Evolutionary conservation across 768 basidiomycete genomes (phyloP).

Genomic region (Coprinopsis sp.): DNA sequence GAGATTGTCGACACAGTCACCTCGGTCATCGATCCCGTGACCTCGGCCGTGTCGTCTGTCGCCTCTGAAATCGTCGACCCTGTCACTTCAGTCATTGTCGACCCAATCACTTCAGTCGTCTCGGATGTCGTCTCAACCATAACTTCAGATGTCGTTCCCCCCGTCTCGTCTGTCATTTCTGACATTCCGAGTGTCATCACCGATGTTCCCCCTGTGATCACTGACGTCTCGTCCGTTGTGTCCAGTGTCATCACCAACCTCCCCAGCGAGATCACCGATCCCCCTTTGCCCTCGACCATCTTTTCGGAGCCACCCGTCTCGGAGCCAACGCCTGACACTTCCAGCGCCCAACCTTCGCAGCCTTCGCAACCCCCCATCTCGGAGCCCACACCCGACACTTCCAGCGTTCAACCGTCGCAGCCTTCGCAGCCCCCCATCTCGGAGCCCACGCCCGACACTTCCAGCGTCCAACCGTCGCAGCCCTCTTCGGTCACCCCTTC

Average conservation of each 20-base stretch:
- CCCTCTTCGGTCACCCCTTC: too few species aligned
- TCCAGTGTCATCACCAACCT: constrained; percentile 1
- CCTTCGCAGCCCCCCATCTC: too few species aligned
- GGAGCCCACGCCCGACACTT: too few species aligned
- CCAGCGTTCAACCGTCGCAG: too few species aligned
- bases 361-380: too few species aligned
- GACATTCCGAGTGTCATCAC: background rate
- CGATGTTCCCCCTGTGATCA: background rate
- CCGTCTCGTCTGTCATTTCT: background rate
- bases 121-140: background rate
- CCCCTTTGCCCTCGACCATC: background rate
- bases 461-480: too few species aligned
- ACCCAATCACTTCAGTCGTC: background rate
- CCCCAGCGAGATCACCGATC: constrained; percentile 5
- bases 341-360: background rate
- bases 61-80: constrained; percentile 22
- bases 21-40: background rate
- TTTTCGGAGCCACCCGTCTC: too few species aligned
- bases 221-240: background rate
- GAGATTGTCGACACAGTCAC: constrained; percentile 1
- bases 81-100: constrained; percentile 20
- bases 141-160: background rate
- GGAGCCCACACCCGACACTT: too few species aligned
- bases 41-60: background rate
- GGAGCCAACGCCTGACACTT: too few species aligned